A percentile compares a stretch with the other conserved stretches of the same genome.
Evolutionary conservation across 192 early-diverging fungal species (phyloP).

Genomic region (Chytriomyces sp.): DNA sequence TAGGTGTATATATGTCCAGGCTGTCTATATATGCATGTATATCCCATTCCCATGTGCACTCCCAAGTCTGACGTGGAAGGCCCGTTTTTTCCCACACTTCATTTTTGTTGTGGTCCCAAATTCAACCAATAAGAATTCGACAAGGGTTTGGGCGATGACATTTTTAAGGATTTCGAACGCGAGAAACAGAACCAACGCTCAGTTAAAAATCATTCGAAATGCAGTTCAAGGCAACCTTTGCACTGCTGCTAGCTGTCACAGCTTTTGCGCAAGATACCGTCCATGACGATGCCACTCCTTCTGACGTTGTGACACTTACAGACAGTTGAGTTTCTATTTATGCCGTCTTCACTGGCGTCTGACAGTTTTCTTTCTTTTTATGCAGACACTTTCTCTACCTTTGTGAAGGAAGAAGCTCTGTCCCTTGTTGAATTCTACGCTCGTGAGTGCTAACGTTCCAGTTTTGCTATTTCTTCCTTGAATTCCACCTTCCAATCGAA

Average conservation of each 20-base stretch:
- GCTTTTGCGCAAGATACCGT: constrained; percentile 21
- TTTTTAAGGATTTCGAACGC: no score
- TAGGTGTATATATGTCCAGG: no score
- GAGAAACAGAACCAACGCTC: no score
- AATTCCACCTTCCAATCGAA: neutral
- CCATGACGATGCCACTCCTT: constrained; percentile 36
- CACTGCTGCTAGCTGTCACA: constrained; percentile 25
- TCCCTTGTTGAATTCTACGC: constrained; percentile 95
- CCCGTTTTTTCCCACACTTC: no score
- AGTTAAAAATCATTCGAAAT: no score
- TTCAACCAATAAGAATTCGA: no score
- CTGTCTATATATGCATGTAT: no score
- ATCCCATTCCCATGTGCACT: no score
- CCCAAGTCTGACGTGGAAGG: no score
- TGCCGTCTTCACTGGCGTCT: neutral
- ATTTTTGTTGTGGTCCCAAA: no score
- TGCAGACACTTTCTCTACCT: constrained; percentile 65
- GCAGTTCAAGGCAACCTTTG: neutral
- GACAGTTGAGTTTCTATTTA: constrained; percentile 35
- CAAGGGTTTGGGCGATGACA: no score
- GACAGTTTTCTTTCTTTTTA: neutral
- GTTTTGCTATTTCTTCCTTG: neutral
- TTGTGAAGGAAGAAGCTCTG: constrained; percentile 67
- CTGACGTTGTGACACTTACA: constrained; percentile 56
- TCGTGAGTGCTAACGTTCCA: constrained; percentile 40